These are phyloP conservation scores for Nemania bipapillata DNA, from an alignment of 2,329 filamentous ascomycete species.

Conservation along the genomic window DNA sequence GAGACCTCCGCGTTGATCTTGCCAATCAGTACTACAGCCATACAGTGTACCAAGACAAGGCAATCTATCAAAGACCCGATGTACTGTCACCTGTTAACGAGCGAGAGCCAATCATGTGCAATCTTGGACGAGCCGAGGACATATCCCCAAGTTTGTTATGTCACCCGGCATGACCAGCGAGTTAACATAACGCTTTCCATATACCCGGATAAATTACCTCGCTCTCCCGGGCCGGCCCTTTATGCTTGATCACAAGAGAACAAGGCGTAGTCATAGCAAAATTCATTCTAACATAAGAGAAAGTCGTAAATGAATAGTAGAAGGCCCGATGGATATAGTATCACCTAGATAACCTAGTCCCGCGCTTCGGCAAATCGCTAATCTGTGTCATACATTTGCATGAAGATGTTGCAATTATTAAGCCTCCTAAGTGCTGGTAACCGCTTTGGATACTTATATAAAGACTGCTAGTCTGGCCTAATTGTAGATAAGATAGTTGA, in stretches of 20 bases:
- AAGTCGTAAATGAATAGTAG: neutral
- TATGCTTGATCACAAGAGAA: slow-evolving; percentile 3
- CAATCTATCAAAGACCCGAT: slow-evolving; percentile 23
- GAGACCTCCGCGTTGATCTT: slow-evolving; percentile 16
- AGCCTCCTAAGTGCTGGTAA: neutral
- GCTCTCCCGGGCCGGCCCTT: slow-evolving; percentile 32
- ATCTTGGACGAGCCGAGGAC: slow-evolving; percentile 13
- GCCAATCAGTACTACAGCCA: slow-evolving; percentile 7
- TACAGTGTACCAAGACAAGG: slow-evolving; percentile 10
- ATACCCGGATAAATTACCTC: slow-evolving; percentile 42
- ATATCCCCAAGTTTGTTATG: slow-evolving; percentile 31
- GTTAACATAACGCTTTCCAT: slow-evolving; percentile 26
- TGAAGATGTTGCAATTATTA: neutral
- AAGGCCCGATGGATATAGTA: slow-evolving; percentile 32
- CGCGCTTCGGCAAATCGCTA: slow-evolving; percentile 26
- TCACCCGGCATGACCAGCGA: slow-evolving; percentile 33
- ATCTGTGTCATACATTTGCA: slow-evolving; percentile 1
- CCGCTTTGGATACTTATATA: slow-evolving; percentile 17
- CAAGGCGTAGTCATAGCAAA: slow-evolving; percentile 3
- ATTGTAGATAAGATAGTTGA: neutral
- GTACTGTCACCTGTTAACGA: slow-evolving; percentile 14
- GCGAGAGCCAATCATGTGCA: slow-evolving; percentile 24
- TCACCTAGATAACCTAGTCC: slow-evolving; percentile 10
- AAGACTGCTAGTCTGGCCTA: neutral
- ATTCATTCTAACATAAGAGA: neutral